Conservation (phyloP, 768 basidiomycete species). For the Lactarius hengduanensis region DNA sequence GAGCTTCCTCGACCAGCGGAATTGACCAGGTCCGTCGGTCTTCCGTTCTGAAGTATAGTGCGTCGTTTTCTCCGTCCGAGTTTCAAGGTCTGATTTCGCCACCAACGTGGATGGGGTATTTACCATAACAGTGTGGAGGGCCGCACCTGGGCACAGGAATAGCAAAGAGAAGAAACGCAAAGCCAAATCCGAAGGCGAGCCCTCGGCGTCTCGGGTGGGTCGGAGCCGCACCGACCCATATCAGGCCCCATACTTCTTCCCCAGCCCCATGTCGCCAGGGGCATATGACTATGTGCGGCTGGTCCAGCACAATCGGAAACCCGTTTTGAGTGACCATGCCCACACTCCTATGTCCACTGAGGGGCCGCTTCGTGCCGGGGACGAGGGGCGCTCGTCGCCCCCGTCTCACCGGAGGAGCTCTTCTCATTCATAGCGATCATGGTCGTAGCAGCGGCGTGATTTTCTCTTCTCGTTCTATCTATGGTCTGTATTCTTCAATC, state of each 20-base stretch:
- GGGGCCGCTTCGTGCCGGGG: background rate
- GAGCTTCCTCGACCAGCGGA: background rate
- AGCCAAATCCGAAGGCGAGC: background rate
- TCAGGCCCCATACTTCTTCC: conserved; percentile 61
- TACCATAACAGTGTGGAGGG: background rate
- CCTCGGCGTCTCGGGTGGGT: conserved; percentile 2
- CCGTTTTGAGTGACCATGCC: background rate
- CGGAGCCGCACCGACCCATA: conserved; percentile 54
- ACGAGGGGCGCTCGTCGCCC: background rate
- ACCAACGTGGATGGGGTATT: too few species aligned
- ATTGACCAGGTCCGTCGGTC: background rate
- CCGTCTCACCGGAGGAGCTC: conserved; percentile 1
- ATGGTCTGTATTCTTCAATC: background rate
- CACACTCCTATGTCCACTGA: background rate
- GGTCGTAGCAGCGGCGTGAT: background rate
- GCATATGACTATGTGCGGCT: conserved; percentile 36
- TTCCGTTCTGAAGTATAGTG: conserved; percentile 3
- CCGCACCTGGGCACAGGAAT: background rate
- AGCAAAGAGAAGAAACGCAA: conserved; percentile 1
- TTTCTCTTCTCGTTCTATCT: background rate
- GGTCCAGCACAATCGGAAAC: conserved; percentile 14
- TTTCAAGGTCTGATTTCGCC: background rate
- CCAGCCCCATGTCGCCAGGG: conserved; percentile 44
- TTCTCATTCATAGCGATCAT: background rate
- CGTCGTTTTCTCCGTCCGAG: background rate